Percentiles rank a stretch among this genome's conserved stretches.
Evolutionary conservation across 176 grass and related monocot species (phyloP).

Genomic region (Carex pumila): DNA sequence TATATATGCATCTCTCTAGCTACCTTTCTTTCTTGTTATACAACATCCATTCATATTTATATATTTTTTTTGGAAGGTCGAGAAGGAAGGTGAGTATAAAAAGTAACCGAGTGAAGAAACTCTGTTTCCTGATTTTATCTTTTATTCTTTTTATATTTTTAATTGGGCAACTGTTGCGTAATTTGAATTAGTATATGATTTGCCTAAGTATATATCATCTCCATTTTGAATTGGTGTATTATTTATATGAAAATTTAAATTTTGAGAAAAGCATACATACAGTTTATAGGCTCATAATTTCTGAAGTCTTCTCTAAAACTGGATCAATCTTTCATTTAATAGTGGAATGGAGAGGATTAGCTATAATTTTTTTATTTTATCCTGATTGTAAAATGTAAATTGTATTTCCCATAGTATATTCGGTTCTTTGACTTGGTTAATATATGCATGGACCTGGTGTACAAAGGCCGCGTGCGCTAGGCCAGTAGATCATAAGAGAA

Average conservation of each 20-base stretch:
- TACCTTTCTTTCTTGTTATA: background rate
- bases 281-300: background rate
- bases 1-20: background rate
- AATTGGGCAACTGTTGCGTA: background rate
- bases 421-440: background rate
- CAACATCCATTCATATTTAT: background rate
- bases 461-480: background rate
- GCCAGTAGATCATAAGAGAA: background rate
- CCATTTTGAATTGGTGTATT: background rate
- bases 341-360: background rate
- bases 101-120: conserved; percentile 3
- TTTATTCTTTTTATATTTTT: background rate
- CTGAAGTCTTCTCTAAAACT: no score
- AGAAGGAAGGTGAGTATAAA: background rate
- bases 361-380: background rate
- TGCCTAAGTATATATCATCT: background rate
- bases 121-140: background rate
- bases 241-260: background rate
- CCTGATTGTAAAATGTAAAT: background rate
- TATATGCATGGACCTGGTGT: background rate
- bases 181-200: conserved; percentile 5
- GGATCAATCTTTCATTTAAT: background rate
- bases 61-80: background rate
- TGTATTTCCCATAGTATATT: background rate
- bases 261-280: background rate